Conservation (phyloP, 805 yeast genomes). For the Wickerhamiella alocasiicola region DNA sequence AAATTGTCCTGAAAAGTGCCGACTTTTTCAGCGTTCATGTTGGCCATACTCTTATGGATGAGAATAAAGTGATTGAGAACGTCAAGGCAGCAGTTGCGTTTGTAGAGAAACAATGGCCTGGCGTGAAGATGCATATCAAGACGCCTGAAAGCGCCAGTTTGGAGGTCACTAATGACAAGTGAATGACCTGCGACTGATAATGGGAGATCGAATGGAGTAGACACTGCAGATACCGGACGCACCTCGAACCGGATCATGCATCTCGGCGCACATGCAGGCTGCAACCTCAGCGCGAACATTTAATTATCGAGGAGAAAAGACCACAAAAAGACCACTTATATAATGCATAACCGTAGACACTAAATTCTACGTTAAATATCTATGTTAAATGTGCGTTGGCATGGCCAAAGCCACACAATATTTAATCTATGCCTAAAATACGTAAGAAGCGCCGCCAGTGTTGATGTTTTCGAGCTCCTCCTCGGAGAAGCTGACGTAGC, state of each 20-base stretch:
- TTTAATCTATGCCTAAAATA: constrained; percentile 35
- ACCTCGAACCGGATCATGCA: no score
- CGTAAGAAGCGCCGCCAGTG: constrained; percentile 69
- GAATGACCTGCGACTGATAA: constrained; percentile 11
- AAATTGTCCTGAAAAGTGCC: constrained; percentile 18
- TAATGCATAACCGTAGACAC: no score
- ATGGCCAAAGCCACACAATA: no score
- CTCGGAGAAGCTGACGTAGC: constrained; percentile 49
- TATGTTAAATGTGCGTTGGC: no score
- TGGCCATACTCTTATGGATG: constrained; percentile 22
- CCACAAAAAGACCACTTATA: no score
- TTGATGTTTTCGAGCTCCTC: constrained; percentile 64
- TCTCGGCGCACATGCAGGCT: no score
- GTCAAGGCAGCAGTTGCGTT: constrained; percentile 15
- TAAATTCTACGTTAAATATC: no score
- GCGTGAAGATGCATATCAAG: constrained; percentile 17
- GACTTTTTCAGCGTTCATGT: constrained; percentile 15
- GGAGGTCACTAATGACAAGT: no score
- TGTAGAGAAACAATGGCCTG: constrained; percentile 13
- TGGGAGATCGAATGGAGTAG: constrained; percentile 10
- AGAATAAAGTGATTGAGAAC: constrained; percentile 16
- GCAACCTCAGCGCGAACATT: no score
- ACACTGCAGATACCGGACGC: no score
- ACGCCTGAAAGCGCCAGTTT: constrained; percentile 21
- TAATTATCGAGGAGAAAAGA: no score